Percentiles rank a stretch among this genome's conserved stretches.
Evolutionary conservation across 768 basidiomycete species (phyloP).

Genomic region (Boletus tomentosulus): DNA sequence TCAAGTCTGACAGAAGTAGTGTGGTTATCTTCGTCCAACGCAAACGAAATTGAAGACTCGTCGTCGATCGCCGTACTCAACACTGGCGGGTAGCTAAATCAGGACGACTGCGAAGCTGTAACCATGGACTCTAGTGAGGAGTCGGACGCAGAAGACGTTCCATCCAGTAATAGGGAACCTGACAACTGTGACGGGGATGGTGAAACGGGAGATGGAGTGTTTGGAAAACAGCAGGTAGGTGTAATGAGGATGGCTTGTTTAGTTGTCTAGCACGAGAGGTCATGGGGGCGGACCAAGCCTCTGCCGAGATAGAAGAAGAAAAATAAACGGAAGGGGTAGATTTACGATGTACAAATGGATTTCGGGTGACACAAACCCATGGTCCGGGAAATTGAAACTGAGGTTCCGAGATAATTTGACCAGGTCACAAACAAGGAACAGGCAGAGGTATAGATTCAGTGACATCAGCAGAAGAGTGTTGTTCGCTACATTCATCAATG

Average conservation of each 20-base stretch:
- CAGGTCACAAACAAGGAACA: conserved; percentile 20
- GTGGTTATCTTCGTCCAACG: conserved; percentile 24
- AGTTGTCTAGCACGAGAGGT: conserved; percentile 33
- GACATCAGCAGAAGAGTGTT: conserved; percentile 25
- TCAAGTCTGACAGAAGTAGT: conserved; percentile 6
- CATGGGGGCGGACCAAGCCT: too few species aligned
- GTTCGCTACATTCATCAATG: conserved; percentile 27
- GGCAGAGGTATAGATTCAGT: conserved; percentile 28
- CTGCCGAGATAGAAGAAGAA: conserved; percentile 27
- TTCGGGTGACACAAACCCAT: conserved; percentile 28
- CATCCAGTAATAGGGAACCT: conserved; percentile 14
- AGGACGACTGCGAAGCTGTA: conserved; percentile 53
- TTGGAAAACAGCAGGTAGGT: conserved; percentile 66
- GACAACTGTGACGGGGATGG: too few species aligned
- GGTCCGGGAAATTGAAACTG: conserved; percentile 47
- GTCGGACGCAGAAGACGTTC: conserved; percentile 27
- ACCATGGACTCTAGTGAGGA: conserved; percentile 44
- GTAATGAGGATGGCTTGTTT: conserved; percentile 70
- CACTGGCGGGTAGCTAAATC: conserved; percentile 48
- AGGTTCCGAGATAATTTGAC: conserved; percentile 11
- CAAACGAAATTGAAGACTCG: conserved; percentile 43
- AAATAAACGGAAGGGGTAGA: conserved; percentile 34
- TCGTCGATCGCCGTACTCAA: conserved; percentile 57
- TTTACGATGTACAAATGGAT: conserved; percentile 33
- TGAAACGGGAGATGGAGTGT: conserved; percentile 45